A percentile compares a stretch with the other conserved stretches of the same genome.
Evolutionary conservation across 129 eudicot genomes (phyloP).

Genomic region (Tagetes erecta): DNA sequence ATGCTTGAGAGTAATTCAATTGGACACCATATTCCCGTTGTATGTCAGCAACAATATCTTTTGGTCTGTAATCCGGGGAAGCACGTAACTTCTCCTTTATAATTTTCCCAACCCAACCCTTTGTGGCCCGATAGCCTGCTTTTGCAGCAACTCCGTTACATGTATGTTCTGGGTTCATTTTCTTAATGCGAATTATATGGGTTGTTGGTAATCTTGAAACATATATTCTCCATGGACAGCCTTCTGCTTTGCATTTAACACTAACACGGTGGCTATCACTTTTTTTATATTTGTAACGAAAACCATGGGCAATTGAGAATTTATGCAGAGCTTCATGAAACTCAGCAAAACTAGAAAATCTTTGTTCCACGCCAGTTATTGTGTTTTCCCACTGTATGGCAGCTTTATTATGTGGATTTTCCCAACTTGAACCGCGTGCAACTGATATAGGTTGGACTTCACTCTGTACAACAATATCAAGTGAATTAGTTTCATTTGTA

Average conservation of each 20-base stretch:
- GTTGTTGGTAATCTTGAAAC: conserved; percentile 86
- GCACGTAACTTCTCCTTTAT: conserved; percentile 75
- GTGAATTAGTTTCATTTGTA: conserved; percentile 30
- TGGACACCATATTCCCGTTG: conserved; percentile 81
- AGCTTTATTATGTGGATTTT: conserved; percentile 65
- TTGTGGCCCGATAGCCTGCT: conserved; percentile 80
- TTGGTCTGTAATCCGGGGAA: conserved; percentile 77
- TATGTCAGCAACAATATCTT: conserved; percentile 79
- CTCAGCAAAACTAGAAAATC: conserved; percentile 73
- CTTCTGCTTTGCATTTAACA: conserved; percentile 85
- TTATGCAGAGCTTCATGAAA: conserved; percentile 88
- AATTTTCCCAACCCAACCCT: conserved; percentile 81
- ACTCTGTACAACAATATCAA: conserved; percentile 29
- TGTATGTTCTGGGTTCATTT: conserved; percentile 66
- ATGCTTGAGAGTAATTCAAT: conserved; percentile 84
- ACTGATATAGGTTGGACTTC: conserved; percentile 29
- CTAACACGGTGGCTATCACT: conserved; percentile 83
- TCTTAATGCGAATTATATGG: conserved; percentile 71
- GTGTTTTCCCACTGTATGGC: conserved; percentile 77
- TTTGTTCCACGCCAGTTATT: conserved; percentile 84
- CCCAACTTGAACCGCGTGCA: conserved; percentile 38
- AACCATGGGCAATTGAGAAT: conserved; percentile 86
- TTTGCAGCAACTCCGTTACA: conserved; percentile 69
- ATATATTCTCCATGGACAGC: conserved; percentile 79
- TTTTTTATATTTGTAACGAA: conserved; percentile 80